Base-by-base conservation (phyloP, 176 grass and related monocot genomes). In the Oryza glaberrima region DNA sequence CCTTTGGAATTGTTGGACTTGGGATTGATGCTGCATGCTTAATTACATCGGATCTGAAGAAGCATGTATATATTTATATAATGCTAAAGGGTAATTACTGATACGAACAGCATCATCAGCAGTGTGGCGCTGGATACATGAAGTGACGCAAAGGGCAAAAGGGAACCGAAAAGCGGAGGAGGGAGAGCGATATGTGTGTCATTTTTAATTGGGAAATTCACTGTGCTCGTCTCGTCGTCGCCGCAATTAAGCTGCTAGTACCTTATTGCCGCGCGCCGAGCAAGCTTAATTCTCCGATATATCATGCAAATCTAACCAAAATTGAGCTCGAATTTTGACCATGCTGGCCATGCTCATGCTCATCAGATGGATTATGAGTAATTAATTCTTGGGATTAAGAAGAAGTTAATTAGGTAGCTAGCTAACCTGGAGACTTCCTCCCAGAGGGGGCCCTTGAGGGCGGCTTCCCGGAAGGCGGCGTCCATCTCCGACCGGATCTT, bases 361-460 rank as follows among this genome's bases (percentile, higher is more conserved):
- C 28, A 17, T 56, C 17, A 73, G 71, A 73, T 48, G 71, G 43
- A 16, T 26, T 3, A 35, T 35, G 41, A 15, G 70, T 43, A 73
- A 83, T 5, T 43, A 73, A 83, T 9, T 32, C 7, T 23, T 63
- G 58, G 6, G 56, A n/a, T 56, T 56, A 56, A 56, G 58, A 63
- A 20, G 58, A 63, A 20, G 1, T 23, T 3, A 58, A 58, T 58
- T 30, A 30, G 28, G 28, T 58, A 58, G 11, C 6, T 20, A 13
- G 16, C 30, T 90, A 98, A 98, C 95, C 95, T 93, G 54, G 95
- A 93, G 56, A 93, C 92, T 82, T 98, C 77, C 4, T 98, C 89
- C 95, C 95, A 98, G 63, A 98, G 91, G 2, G 93, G 91, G 16
- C 86, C 90, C 82, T 98, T 98, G 77, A 95, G 95, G 34, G 91